A percentile compares a stretch with the other conserved stretches of the same genome.
phyloP scores from a whole-genome alignment of 352 stramenopile genomes.

The Phytophthora foliorum region DNA sequence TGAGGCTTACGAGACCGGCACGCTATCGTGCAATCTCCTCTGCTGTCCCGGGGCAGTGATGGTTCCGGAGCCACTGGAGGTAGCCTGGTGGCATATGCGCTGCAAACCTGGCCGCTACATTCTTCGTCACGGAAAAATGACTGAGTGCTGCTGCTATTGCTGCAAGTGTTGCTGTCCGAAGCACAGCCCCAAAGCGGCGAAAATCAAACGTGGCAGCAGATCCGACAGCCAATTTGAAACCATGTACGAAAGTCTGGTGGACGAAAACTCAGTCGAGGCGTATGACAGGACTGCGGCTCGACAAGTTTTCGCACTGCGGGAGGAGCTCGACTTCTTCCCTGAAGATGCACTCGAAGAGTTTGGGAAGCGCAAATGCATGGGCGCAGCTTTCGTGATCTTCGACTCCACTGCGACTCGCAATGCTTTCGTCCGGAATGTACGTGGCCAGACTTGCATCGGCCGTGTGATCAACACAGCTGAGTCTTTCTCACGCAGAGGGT shows the following conservation, averaged over 20 bases:
- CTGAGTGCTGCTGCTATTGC: constrained; percentile 53
- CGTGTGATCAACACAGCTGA: constrained; percentile 51
- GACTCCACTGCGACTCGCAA: constrained; percentile 67
- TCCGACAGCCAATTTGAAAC: constrained; percentile 36
- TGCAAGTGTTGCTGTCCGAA: constrained; percentile 50
- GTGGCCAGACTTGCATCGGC: constrained; percentile 50
- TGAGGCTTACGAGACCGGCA: constrained; percentile 59
- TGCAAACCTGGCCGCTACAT: constrained; percentile 75
- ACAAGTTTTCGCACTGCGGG: constrained; percentile 49
- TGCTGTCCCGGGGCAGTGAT: constrained; percentile 72
- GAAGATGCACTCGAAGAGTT: constrained; percentile 76
- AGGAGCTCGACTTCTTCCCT: constrained; percentile 80
- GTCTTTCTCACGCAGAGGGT: constrained; percentile 33
- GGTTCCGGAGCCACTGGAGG: constrained; percentile 51
- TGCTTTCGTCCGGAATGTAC: constrained; percentile 63
- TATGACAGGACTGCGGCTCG: constrained; percentile 27
- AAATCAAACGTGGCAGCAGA: constrained; percentile 23
- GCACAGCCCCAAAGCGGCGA: constrained; percentile 32
- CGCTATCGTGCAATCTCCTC: constrained; percentile 73
- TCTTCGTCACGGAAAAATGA: constrained; percentile 48
- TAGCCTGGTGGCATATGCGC: constrained; percentile 52
- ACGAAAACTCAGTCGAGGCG: constrained; percentile 32
- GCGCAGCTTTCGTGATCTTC: constrained; percentile 82
- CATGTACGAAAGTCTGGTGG: constrained; percentile 39
- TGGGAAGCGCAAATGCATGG: constrained; percentile 61